These are phyloP conservation scores for Saccharomyces hybrid DNA, from an alignment of 1,139 yeast genomes.

Conservation along the genomic window DNA sequence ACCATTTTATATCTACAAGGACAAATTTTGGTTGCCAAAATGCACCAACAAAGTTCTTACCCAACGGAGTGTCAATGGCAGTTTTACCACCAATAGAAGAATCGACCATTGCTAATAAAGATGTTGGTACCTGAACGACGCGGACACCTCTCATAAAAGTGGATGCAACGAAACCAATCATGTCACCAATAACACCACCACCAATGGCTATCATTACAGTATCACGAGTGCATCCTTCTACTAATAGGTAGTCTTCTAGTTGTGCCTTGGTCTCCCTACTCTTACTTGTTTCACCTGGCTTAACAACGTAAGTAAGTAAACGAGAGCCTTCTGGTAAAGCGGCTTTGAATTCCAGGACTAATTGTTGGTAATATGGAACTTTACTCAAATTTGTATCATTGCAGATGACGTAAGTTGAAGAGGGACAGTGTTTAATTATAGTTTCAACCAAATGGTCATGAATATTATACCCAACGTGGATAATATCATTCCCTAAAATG, in stretches of 20 bases:
- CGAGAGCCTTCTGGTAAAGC: slow-evolving; percentile 47
- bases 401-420: slow-evolving; percentile 86
- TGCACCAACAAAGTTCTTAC: slow-evolving; percentile 94
- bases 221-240: slow-evolving; percentile 91
- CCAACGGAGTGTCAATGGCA: slow-evolving; percentile 95
- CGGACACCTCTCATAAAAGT: slow-evolving; percentile 98
- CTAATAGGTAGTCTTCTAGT: slow-evolving; percentile 81
- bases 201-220: slow-evolving; percentile 93
- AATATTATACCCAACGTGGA: slow-evolving; percentile 86
- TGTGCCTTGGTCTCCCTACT: slow-evolving; percentile 83
- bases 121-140: slow-evolving; percentile 89
- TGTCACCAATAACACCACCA: slow-evolving; percentile 98
- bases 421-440: slow-evolving; percentile 52
- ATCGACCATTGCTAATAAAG: slow-evolving; percentile 93
- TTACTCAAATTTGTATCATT: slow-evolving; percentile 77
- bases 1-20: slow-evolving; percentile 79
- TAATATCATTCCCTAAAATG: slow-evolving; percentile 74
- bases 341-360: slow-evolving; percentile 34
- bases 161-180: slow-evolving; percentile 98
- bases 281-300: slow-evolving; percentile 94
- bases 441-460: slow-evolving; percentile 69
- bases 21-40: slow-evolving; percentile 94
- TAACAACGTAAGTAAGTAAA: slow-evolving; percentile 61
- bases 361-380: slow-evolving; percentile 49
- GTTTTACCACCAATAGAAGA: slow-evolving; percentile 98